Percentiles rank a stretch among this genome's conserved stretches.
Evolutionary conservation across 345 rosid genomes (phyloP).

Genomic region (Rhizophora mangle): DNA sequence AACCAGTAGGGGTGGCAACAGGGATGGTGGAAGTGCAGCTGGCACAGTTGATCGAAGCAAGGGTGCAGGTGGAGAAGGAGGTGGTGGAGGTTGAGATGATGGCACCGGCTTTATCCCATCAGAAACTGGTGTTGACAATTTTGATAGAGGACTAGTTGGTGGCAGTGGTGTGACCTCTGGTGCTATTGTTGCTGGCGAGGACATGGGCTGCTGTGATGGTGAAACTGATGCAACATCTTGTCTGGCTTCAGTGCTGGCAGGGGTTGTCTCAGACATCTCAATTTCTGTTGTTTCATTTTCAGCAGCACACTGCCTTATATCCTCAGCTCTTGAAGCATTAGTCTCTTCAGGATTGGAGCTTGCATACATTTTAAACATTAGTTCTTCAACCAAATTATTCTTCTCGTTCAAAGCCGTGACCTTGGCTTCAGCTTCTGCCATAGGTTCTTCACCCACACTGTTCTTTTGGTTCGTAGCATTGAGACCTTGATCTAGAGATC

Average conservation of each 20-base stretch:
- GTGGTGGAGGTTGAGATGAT: slow-evolving; percentile 25
- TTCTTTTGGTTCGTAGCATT: slow-evolving; percentile 21
- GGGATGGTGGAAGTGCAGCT: slow-evolving; percentile 22
- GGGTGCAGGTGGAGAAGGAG: slow-evolving; percentile 28
- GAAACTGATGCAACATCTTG: slow-evolving; percentile 5
- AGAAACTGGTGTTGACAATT: not conserved
- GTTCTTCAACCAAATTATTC: slow-evolving; percentile 1
- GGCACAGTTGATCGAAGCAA: not conserved
- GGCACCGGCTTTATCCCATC: not conserved
- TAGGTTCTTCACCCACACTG: slow-evolving; percentile 23
- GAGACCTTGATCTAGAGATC: slow-evolving; percentile 17
- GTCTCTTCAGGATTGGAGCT: slow-evolving; percentile 10
- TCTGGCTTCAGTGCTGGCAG: not conserved
- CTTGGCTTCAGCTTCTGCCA: slow-evolving; percentile 19
- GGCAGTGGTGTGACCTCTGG: not conserved
- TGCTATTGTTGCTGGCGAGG: slow-evolving; percentile 2
- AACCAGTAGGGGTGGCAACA: not conserved
- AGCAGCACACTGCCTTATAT: not conserved
- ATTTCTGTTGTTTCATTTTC: slow-evolving; percentile 7
- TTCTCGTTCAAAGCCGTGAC: not conserved
- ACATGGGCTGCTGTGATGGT: slow-evolving; percentile 6
- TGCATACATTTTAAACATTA: slow-evolving; percentile 14
- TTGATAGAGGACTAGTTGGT: slow-evolving; percentile 6
- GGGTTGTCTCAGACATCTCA: not conserved
- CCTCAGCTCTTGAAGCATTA: slow-evolving; percentile 17